Evolutionary conservation across 2,329 filamentous ascomycete genomes (phyloP), one percentile per base, ranked within the genome.

Genomic region (Xylariales sp.): DNA sequence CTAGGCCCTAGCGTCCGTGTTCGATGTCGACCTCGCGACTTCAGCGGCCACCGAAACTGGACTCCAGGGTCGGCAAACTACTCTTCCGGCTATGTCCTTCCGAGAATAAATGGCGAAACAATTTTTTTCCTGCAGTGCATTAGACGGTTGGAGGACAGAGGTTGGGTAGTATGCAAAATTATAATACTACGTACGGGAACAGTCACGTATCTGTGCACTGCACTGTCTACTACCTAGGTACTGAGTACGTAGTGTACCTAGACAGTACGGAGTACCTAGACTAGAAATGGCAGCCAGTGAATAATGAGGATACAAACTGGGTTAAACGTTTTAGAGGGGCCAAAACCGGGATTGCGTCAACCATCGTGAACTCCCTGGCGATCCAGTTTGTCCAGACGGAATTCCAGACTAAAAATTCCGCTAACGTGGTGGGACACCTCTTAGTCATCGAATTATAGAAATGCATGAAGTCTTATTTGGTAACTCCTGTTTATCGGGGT

Each of bases 301-400:
- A 39, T 30, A 41, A 41, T 41, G 10, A 12, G 39, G 55, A 52
- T 60, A n/a, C 50, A 52, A 32, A 28, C 12, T 43, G 3, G 52
- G 65, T 64, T 60, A 56, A 56, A 23, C 16, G 16, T n/a, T 45
- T 49, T 34, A 5, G 48, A 54, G 59, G 39, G 48, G 53, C 39
- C 59, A 54, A 58, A 66, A 58, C 59, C 53, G 55, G 59, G 59
- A 63, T 63, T 67, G 65, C 65, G 55, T 67, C 59, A 60, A 60
- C 46, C 8, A 45, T 56, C 56, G 43, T 32, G 45, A 60, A 64
- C 45, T 41, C 6, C 61, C 32, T 30, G 52, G 6, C 39, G 34
- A 55, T 55, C 52, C 39, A 18, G 34, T n/a, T 55, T 43, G 18
- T 55, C n/a, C 9, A n/a, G n/a, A 30, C 34, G 5, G 10, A 9